Base-by-base conservation (phyloP, 441 rosid genomes). In the Theobroma grandiflorum region DNA sequence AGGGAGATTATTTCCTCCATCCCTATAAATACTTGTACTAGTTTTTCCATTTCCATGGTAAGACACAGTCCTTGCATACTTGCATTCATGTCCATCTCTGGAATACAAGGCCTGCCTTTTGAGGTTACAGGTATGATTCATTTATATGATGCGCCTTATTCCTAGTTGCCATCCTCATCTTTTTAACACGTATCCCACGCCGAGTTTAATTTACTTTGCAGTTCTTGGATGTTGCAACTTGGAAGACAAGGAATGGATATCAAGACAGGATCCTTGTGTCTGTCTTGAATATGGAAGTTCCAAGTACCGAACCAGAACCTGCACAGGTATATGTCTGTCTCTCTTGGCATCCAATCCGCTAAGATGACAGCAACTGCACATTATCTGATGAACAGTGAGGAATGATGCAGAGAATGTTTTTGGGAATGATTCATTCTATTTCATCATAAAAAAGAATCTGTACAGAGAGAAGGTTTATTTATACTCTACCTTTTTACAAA, bases 21-120 rank as follows among this genome's bases (percentile, higher is more conserved):
- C 65, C 65, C 52, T 58, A 73, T 73, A 57, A 55, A 57, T 73
- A 73, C 22, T 53, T 16, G 26, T 35, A 9, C 33, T 52, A 35
- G 22, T n/a, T 11, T 37, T 6, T 38, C 38, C 38, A 57, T 73
- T 6, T 14, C 57, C 49, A 53, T 18, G 10, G 50, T 5, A 55
- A 55, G 8, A 40, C 18, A 4, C 6, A 50, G 6, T 55, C n/a
- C 50, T 73, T 53, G 22, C 33, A 37, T 63, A 64, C 62, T 52
- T 35, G 43, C 74, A 38, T 2, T 81, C 69, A 85, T 88, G 90
- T 86, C 89, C 85, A 79, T 86, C 78, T 75, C 87, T 55, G 86
- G 93, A 78, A 89, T 94, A 63, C 98, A 91, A 79, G 95, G 97
- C 83, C 95, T 91, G 75, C 83, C 87, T 85, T 91, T 96, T 71